Evolutionary conservation across 2,329 filamentous ascomycete genomes (phyloP).

Genomic region (Microthyrium microscopicum): DNA sequence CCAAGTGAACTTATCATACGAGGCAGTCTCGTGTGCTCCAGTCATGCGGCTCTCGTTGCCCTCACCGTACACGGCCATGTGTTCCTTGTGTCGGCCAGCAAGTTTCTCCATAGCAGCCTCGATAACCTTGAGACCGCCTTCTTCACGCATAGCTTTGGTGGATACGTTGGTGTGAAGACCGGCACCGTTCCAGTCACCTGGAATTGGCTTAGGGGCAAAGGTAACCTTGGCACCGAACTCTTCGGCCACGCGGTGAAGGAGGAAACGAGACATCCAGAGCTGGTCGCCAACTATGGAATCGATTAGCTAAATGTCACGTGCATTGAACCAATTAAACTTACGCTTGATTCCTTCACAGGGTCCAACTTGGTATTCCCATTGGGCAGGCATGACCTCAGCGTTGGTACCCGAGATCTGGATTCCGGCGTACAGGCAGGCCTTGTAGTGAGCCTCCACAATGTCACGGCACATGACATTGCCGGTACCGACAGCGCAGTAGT

Average conservation of each 20-base stretch:
- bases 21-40: conserved; percentile 83
- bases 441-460: conserved; percentile 90
- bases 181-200: conserved; percentile 92
- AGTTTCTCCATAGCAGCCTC: conserved; percentile 53
- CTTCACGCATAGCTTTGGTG: conserved; percentile 69
- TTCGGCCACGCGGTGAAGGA: conserved; percentile 81
- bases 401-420: conserved; percentile 97
- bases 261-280: conserved; percentile 84
- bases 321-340: conserved; percentile 27
- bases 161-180: conserved; percentile 92
- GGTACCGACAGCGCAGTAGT: conserved; percentile 96
- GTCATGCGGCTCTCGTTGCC: conserved; percentile 92
- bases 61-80: conserved; percentile 84
- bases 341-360: conserved; percentile 74
- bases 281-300: conserved; percentile 69
- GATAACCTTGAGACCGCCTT: conserved; percentile 92
- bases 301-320: neutral
- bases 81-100: conserved; percentile 31
- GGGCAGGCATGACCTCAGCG: conserved; percentile 93
- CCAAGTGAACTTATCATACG: conserved; percentile 83
- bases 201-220: conserved; percentile 87
- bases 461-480: conserved; percentile 97
- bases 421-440: conserved; percentile 72
- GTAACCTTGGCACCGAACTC: conserved; percentile 95
- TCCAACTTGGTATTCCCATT: conserved; percentile 97